Evolutionary conservation across 163 green algal genomes (phyloP).

Genomic region (Chlamydomonas reinhardtii): DNA sequence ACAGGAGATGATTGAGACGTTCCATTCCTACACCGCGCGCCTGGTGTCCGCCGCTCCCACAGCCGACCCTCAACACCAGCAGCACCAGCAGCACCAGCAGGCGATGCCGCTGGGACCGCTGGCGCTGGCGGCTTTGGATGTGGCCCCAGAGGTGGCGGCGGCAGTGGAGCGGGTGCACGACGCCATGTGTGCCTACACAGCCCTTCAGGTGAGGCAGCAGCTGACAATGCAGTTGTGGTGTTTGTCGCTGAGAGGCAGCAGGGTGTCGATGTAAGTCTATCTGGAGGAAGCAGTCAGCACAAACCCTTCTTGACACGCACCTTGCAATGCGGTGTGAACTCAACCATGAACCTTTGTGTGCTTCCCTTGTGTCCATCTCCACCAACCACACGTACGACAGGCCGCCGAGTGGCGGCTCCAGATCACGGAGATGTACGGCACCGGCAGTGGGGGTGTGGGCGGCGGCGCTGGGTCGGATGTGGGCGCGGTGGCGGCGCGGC

Average conservation of each 20-base stretch:
- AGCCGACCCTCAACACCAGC: background rate
- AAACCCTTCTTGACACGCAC: too few relatives aligned
- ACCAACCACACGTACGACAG: background rate
- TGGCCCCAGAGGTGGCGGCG: slow-evolving; percentile 7
- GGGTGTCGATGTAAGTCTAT: too few relatives aligned
- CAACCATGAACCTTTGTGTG: too few relatives aligned
- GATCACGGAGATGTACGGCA: slow-evolving; percentile 26
- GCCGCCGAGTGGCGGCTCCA: slow-evolving; percentile 37
- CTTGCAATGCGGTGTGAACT: too few relatives aligned
- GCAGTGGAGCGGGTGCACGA: background rate
- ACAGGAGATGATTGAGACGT: slow-evolving; percentile 38
- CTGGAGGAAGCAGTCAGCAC: too few relatives aligned
- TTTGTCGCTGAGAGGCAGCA: too few relatives aligned
- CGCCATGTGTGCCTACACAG: slow-evolving; percentile 10
- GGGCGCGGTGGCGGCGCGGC: background rate
- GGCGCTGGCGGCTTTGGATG: slow-evolving; percentile 10
- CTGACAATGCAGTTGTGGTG: too few relatives aligned
- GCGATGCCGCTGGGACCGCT: slow-evolving; percentile 7
- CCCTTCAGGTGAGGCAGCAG: background rate
- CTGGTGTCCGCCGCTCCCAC: background rate
- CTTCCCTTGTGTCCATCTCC: too few relatives aligned
- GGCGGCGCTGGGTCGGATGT: background rate
- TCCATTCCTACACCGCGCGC: slow-evolving; percentile 18
- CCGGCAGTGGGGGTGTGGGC: background rate
- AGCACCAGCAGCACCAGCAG: background rate